phyloP scores from a whole-genome alignment of 306 rosid genomes.

The Trifolium pratense region DNA sequence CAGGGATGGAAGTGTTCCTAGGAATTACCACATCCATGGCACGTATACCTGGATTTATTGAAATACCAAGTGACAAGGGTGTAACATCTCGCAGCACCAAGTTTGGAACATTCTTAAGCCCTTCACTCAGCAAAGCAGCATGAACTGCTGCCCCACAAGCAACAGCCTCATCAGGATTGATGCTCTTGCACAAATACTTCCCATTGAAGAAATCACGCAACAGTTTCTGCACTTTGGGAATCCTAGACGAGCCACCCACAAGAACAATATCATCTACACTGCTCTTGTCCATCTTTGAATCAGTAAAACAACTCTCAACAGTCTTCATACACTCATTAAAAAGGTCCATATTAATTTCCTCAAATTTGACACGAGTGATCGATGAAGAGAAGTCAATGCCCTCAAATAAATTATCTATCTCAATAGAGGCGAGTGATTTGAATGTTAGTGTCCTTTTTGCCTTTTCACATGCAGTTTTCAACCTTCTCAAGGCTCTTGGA shows the following conservation, averaged over 20 bases:
- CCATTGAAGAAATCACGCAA: conserved; percentile 21
- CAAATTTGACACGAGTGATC: conserved; percentile 29
- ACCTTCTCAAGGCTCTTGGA: conserved; percentile 27
- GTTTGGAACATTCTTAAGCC: conserved; percentile 38
- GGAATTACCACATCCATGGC: conserved; percentile 60
- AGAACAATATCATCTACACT: conserved; percentile 34
- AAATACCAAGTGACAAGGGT: conserved; percentile 55
- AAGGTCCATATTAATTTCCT: conserved; percentile 31
- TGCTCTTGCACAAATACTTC: conserved; percentile 35
- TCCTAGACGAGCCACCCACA: conserved; percentile 46
- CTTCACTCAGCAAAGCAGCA: conserved; percentile 33
- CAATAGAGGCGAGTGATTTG: neutral
- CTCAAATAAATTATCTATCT: conserved; percentile 11
- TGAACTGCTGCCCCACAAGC: conserved; percentile 43
- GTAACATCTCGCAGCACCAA: conserved; percentile 56
- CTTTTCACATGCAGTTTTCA: conserved; percentile 39
- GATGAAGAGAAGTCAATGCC: conserved; percentile 18
- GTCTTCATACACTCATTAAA: conserved; percentile 27
- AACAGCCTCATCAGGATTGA: conserved; percentile 44
- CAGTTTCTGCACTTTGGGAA: conserved; percentile 40
- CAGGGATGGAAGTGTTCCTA: conserved; percentile 57
- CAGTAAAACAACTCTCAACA: conserved; percentile 5
- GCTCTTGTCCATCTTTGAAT: conserved; percentile 24
- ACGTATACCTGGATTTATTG: conserved; percentile 36
- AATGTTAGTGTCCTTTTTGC: conserved; percentile 31